Base-by-base conservation (phyloP, 1,139 yeast genomes). In the Candida glucosophila region DNA sequence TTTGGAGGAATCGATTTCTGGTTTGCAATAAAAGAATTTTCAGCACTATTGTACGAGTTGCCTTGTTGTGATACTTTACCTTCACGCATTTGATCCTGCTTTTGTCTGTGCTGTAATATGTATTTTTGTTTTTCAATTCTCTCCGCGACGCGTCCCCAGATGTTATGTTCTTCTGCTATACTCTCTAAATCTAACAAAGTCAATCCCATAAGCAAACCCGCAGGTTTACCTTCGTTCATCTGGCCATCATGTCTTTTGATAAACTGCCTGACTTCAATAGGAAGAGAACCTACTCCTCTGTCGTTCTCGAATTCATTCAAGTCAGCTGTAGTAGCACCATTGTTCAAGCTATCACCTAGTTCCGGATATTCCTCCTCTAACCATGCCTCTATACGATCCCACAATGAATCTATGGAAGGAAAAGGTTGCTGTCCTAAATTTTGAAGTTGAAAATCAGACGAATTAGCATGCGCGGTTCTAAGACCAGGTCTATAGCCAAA, bases 161-260 rank as follows among this genome's bases (percentile, higher is more conserved):
- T 66, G 19, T 64, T 57, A 54, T 78, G 73, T 49, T 81, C 92
- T 40, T 75, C 82, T 25, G 73, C 67, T 29, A 80, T 67, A 29
- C 73, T 62, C 47, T 81, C 93, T 33, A 81, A 57, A 47, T 80
- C 90, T 41, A 82, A 57, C 26, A 81, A 60, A 4, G 76, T 71
- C 43, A 78, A 60, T 13, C 92, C 88, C 62, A 77, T 76, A 25
- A 82, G 50, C 28, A 80, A 58, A 4, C 94, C 94, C 2, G 80
- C 70, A 12, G 86, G 85, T 39, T 68, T 67, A 11, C 88, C 88
- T 25, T 83, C 80, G 23, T 74, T 56, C 36, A 79, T 76, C 54
- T 82, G 93, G 32, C 94, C 94, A 47, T 82, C 94, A 47, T 81
- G 90, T 32, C 75, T 60, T 48, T 73, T 72, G 49, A 70, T 77